Base-by-base conservation (phyloP, 345 rosid genomes). In the Melaleuca quinquenervia region DNA sequence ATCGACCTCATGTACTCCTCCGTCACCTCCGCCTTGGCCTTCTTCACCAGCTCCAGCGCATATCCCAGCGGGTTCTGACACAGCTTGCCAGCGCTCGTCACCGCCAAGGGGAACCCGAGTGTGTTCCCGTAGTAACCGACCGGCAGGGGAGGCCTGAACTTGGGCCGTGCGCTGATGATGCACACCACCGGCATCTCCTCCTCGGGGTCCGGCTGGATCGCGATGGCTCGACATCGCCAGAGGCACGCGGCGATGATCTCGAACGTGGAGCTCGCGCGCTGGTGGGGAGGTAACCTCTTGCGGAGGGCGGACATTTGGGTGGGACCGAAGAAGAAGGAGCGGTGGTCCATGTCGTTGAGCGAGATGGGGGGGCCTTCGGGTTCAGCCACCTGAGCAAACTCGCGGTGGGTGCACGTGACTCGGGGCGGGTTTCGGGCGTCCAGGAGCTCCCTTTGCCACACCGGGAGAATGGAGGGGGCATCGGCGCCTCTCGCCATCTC, bases 371-470 rank as follows among this genome's bases (percentile, higher is more conserved):
- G 20, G 87, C 32, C 58, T 8, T 45, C 45, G 7, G 70, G 6
- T 45, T 52, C 36, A 18, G 58, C 41, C 8, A 56, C 64, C 54
- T 70, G 85, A 11, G 83, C 84, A 27, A 49, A 70, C 53, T 85
- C 87, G n/a, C 53, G 87, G 54, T 60, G 89, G 21, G 16, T 62
- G 50, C 75, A 64, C 3, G 85, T 85, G 48, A 62, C 82, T 18
- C 78, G 56, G 45, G 88, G 88, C 84, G 88, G 90, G 45, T 83
- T 58, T 44, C 88, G 86, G 6, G 91, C 92, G 1, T 62, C 84
- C 50, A 93, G 84, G 14, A 91, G 50, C 44, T 93, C 89, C 58
- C 94, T 88, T 54, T 88, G 91, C 95, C 95, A 93, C 8, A 88
- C 93, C 0, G 95, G 93, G 8, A 86, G 88, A 52, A 91, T 76